phyloP scores from a whole-genome alignment of 331 rosid genomes.

The Rosa hybrid region DNA sequence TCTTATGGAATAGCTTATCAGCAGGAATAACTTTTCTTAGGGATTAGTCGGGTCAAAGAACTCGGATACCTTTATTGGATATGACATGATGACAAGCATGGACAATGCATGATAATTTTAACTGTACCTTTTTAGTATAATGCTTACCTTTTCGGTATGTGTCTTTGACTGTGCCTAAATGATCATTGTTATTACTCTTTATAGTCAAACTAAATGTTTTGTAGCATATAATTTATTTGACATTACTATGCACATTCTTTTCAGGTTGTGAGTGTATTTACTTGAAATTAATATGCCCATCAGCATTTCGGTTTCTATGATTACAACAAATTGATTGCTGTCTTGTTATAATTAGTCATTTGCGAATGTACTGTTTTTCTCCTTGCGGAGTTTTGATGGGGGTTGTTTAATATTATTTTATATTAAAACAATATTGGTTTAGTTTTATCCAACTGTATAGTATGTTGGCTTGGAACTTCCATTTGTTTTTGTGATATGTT shows the following conservation, averaged over 20 bases:
- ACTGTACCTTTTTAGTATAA: background rate
- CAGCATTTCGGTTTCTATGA: no score
- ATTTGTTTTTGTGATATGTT: slow-evolving; percentile 3
- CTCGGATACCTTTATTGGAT: background rate
- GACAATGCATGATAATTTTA: background rate
- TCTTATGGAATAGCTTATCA: background rate
- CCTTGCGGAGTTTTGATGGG: background rate
- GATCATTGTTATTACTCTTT: background rate
- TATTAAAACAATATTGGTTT: background rate
- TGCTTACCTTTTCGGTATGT: no score
- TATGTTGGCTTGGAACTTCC: background rate
- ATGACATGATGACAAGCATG: background rate
- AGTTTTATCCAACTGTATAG: background rate
- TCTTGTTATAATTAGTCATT: background rate
- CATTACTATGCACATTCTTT: no score
- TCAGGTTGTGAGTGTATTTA: no score
- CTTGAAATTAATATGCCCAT: no score
- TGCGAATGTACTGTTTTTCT: background rate
- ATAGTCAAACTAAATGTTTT: no score
- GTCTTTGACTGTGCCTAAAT: background rate
- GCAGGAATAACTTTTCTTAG: background rate
- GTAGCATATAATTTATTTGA: no score
- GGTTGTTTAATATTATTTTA: background rate
- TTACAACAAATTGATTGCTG: no score
- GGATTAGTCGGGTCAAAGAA: no score